A percentile compares a stretch with the other conserved stretches of the same genome.
Conservation (phyloP, 805 yeast species). For the Candida wancherniae region DNA sequence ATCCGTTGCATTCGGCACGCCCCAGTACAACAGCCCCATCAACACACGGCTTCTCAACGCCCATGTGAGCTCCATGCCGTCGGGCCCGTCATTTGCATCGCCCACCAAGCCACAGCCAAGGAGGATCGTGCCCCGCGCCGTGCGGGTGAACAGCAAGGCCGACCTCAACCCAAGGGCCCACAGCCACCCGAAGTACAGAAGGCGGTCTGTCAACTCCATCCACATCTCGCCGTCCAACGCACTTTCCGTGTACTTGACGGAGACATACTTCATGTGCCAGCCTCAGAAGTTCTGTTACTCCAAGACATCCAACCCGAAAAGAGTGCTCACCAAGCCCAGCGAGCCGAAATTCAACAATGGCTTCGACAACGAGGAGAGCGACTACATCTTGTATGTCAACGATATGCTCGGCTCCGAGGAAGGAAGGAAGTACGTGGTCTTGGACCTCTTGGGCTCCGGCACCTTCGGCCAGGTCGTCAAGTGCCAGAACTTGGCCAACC, state of each 20-base stretch:
- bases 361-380: constrained; percentile 80
- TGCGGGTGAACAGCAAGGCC: constrained; percentile 34
- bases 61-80: constrained; percentile 7
- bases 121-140: constrained; percentile 45
- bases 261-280: constrained; percentile 81
- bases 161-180: constrained; percentile 62
- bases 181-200: constrained; percentile 61
- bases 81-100: constrained; percentile 2
- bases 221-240: constrained; percentile 79
- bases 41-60: constrained; percentile 10
- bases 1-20: constrained; percentile 20
- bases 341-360: constrained; percentile 81
- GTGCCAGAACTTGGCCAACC: constrained; percentile 75
- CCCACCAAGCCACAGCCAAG: constrained; percentile 5
- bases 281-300: constrained; percentile 74
- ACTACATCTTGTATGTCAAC: constrained; percentile 89
- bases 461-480: constrained; percentile 98
- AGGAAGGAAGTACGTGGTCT: constrained; percentile 78
- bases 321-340: constrained; percentile 89
- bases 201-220: constrained; percentile 60
- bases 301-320: constrained; percentile 78
- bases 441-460: constrained; percentile 92
- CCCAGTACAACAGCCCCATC: constrained; percentile 16
- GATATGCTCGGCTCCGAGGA: constrained; percentile 86
- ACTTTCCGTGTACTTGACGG: constrained; percentile 67